These are phyloP conservation scores for Rubia tinctorum DNA, from an alignment of 305 asterid genomes.

Conservation along the genomic window DNA sequence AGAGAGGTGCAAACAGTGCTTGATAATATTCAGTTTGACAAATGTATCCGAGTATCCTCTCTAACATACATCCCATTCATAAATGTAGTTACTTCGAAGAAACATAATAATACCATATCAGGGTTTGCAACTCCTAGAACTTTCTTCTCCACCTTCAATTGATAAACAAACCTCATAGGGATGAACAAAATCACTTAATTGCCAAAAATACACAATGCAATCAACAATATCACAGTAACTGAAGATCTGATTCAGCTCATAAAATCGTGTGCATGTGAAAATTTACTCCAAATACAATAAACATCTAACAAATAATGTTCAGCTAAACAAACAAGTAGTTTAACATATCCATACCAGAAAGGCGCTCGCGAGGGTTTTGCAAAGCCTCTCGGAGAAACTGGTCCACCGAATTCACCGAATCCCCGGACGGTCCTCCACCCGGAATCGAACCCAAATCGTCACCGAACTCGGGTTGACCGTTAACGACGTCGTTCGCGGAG, in stretches of 20 bases:
- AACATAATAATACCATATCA: too few species aligned
- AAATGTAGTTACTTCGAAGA: background rate
- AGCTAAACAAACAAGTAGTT: background rate
- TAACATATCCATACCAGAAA: conserved; percentile 58
- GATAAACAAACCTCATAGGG: background rate
- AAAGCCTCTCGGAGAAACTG: conserved; percentile 92
- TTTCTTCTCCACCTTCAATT: too few species aligned
- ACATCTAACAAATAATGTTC: background rate
- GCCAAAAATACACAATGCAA: background rate
- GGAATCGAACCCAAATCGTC: conserved; percentile 29
- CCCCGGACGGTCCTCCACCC: conserved; percentile 40
- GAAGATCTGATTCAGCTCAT: background rate
- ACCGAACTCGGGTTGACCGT: conserved; percentile 45
- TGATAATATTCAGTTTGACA: background rate
- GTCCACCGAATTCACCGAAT: conserved; percentile 74
- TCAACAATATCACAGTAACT: background rate
- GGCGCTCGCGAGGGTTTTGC: conserved; percentile 98
- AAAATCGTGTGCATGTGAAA: background rate
- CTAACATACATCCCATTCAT: background rate
- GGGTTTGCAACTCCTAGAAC: too few species aligned
- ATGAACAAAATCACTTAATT: background rate
- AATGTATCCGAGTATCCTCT: background rate
- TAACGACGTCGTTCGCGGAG: conserved; percentile 17
- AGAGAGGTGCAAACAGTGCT: background rate
- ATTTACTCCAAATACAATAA: background rate